Conservation (phyloP, 495 filamentous ascomycete genomes). For the Cenococcum geophilum region DNA sequence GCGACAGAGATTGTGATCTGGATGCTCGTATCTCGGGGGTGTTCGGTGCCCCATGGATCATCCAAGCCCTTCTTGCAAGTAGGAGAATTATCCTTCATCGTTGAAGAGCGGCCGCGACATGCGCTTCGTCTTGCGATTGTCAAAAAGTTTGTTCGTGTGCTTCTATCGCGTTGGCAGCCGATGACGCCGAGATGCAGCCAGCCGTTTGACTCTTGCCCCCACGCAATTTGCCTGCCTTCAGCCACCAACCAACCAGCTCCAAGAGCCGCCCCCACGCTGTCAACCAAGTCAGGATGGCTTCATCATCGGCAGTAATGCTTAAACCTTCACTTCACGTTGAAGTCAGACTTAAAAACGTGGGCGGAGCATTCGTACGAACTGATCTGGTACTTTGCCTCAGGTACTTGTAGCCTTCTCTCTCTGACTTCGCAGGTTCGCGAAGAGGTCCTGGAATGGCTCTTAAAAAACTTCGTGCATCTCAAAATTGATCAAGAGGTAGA, state of each 20-base stretch:
- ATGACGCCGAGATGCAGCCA: conserved; percentile 4
- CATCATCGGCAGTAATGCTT: background rate
- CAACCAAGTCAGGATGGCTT: background rate
- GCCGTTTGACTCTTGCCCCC: background rate
- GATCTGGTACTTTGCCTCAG: conserved; percentile 11
- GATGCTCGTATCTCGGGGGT: conserved; percentile 51
- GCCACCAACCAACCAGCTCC: background rate
- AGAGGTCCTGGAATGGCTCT: conserved; percentile 25
- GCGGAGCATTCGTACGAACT: conserved; percentile 10
- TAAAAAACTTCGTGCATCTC: conserved; percentile 13
- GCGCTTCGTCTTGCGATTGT: background rate
- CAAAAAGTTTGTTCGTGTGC: background rate
- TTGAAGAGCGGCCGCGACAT: background rate
- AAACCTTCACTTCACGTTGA: conserved; percentile 28
- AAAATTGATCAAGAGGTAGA: conserved; percentile 20
- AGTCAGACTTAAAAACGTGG: conserved; percentile 14
- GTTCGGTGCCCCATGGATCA: conserved; percentile 30
- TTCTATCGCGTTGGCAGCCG: background rate
- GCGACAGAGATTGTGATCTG: conserved; percentile 54
- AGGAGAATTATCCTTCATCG: conserved; percentile 6
- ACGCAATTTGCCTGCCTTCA: background rate
- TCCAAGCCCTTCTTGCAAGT: conserved; percentile 17
- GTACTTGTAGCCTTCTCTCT: background rate
- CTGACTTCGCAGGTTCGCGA: conserved; percentile 19
- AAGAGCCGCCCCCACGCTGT: background rate